A percentile compares a stretch with the other conserved stretches of the same genome.
Evolutionary conservation across 2,329 filamentous ascomycete species (phyloP).

Genomic region (Septoria linicola): DNA sequence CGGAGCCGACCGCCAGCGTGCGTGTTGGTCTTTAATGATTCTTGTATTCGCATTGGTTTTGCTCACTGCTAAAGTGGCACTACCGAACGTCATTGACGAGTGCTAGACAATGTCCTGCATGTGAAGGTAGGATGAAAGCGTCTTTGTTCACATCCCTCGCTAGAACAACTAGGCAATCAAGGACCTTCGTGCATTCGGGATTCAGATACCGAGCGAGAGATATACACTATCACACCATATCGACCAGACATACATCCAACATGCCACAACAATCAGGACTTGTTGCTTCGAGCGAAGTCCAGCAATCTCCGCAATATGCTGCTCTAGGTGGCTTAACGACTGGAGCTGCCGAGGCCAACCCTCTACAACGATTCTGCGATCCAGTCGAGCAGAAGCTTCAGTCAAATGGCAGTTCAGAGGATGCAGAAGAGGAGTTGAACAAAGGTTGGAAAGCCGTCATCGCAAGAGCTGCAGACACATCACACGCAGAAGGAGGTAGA

Average conservation of each 20-base stretch:
- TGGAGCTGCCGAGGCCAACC: conserved; percentile 13
- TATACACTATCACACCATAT: neutral
- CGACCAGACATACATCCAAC: conserved; percentile 3
- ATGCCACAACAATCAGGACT: conserved; percentile 25
- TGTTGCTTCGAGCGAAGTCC: conserved; percentile 17
- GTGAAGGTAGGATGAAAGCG: conserved; percentile 8
- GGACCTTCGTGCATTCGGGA: neutral
- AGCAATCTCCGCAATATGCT: conserved; percentile 21
- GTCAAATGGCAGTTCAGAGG: conserved; percentile 18
- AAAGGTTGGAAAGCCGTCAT: conserved; percentile 28
- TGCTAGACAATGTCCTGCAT: neutral
- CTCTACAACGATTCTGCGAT: conserved; percentile 25
- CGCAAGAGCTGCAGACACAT: conserved; percentile 25
- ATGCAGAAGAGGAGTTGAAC: conserved; percentile 26
- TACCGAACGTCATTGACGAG: conserved; percentile 11
- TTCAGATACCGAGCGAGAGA: neutral
- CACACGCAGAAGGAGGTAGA: conserved; percentile 18
- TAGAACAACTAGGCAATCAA: neutral
- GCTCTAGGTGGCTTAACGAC: conserved; percentile 18
- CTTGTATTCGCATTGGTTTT: no score
- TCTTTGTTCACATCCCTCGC: neutral
- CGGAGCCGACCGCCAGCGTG: conserved; percentile 14
- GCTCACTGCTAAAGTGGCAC: neutral
- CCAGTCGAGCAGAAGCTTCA: conserved; percentile 25
- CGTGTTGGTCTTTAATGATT: no score